Evolutionary conservation across 2,329 filamentous ascomycete species (phyloP).

Genomic region (Ophiostoma fasciatum): DNA sequence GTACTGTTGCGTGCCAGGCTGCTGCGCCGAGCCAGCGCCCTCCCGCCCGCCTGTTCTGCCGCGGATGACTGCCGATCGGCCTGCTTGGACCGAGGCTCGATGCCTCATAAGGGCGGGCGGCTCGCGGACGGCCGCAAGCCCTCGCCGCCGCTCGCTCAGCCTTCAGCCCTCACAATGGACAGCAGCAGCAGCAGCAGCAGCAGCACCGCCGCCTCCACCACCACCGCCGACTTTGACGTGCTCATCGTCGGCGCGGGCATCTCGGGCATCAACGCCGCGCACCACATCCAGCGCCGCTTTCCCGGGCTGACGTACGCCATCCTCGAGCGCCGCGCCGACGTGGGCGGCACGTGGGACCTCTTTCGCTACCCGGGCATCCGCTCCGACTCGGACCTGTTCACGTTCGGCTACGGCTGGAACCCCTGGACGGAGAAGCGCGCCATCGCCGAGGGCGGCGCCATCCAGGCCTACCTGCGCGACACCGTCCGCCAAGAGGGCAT

Average conservation of each 20-base stretch:
- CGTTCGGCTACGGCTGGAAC: constrained; percentile 54
- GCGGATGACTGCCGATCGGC: too few relatives aligned
- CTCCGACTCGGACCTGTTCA: constrained; percentile 45
- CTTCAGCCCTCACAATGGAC: too few relatives aligned
- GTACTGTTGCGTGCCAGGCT: too few relatives aligned
- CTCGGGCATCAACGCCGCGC: constrained; percentile 63
- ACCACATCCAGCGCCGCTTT: constrained; percentile 43
- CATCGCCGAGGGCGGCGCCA: constrained; percentile 36
- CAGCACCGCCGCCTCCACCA: too few relatives aligned
- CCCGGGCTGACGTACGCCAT: constrained; percentile 46
- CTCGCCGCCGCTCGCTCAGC: too few relatives aligned
- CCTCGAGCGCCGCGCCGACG: constrained; percentile 46
- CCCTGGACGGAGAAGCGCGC: constrained; percentile 45
- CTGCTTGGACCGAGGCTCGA: too few relatives aligned
- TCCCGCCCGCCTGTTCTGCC: too few relatives aligned
- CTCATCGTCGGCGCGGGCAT: constrained; percentile 57
- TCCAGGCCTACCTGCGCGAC: constrained; percentile 40
- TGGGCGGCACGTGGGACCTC: constrained; percentile 66
- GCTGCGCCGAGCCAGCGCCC: too few relatives aligned
- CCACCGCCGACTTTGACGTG: constrained; percentile 34
- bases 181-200: too few relatives aligned
- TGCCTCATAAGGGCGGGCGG: too few relatives aligned
- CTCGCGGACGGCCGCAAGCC: too few relatives aligned
- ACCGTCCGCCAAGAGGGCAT: constrained; percentile 37
- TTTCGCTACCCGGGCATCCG: constrained; percentile 63